Conservation (phyloP, 805 yeast species). For the Yamadazyma paraphyllophila region DNA sequence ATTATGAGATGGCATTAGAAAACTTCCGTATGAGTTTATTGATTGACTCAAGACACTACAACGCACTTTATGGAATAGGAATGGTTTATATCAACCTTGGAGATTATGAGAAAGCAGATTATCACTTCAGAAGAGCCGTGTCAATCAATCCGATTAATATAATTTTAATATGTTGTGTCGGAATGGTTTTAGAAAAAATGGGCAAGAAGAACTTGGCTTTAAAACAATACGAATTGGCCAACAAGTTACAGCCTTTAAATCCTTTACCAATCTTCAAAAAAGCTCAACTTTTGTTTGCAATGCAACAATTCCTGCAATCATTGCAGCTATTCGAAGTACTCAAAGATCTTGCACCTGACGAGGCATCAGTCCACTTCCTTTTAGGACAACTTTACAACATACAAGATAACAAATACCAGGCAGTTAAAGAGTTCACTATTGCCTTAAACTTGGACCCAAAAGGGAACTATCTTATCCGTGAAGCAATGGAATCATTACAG, state of each 20-base stretch:
- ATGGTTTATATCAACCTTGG: slow-evolving; percentile 89
- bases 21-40: slow-evolving; percentile 77
- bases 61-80: slow-evolving; percentile 94
- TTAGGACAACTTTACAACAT: slow-evolving; percentile 84
- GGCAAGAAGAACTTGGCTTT: slow-evolving; percentile 70
- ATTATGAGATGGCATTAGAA: slow-evolving; percentile 83
- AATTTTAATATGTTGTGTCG: slow-evolving; percentile 87
- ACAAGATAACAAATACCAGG: slow-evolving; percentile 69
- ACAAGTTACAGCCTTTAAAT: slow-evolving; percentile 77
- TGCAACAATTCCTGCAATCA: slow-evolving; percentile 72
- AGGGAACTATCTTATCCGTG: slow-evolving; percentile 80
- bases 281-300: slow-evolving; percentile 73
- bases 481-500: slow-evolving; percentile 65
- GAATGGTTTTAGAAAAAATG: slow-evolving; percentile 83
- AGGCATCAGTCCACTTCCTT: slow-evolving; percentile 87
- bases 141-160: slow-evolving; percentile 88
- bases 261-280: slow-evolving; percentile 86
- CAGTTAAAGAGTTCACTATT: slow-evolving; percentile 80
- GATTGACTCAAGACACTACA: slow-evolving; percentile 80
- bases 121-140: slow-evolving; percentile 83
- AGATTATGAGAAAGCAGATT: slow-evolving; percentile 77
- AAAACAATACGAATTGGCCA: slow-evolving; percentile 78
- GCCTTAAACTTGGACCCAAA: slow-evolving; percentile 92
- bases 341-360: slow-evolving; percentile 83
- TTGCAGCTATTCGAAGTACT: slow-evolving; percentile 71